Evolutionary conservation across 345 rosid species (phyloP).

Genomic region (Pugionium cornutum): DNA sequence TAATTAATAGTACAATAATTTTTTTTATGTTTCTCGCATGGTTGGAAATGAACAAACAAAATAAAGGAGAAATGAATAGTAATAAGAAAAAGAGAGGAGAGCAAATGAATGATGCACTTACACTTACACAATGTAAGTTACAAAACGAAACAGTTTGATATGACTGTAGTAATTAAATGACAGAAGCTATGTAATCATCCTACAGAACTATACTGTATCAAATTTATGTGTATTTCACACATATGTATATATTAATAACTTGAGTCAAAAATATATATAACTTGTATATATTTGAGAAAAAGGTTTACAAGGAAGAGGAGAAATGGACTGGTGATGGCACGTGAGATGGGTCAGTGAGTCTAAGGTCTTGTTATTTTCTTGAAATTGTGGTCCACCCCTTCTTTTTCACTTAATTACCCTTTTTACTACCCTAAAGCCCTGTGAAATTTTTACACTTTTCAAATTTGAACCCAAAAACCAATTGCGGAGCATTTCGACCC

Average conservation of each 20-base stretch:
- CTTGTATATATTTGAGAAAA: neutral
- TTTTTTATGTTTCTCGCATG: too few relatives aligned
- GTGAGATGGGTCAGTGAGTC: constrained; percentile 41
- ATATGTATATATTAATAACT: neutral
- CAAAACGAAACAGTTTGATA: neutral
- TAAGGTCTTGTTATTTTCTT: constrained; percentile 40
- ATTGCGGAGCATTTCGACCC: neutral
- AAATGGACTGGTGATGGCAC: constrained; percentile 31
- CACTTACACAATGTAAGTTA: neutral
- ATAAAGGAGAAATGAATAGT: too few relatives aligned
- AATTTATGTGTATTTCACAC: neutral
- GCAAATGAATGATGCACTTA: too few relatives aligned
- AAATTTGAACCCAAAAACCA: neutral
- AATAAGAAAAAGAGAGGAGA: too few relatives aligned
- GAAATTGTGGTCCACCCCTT: constrained; percentile 34
- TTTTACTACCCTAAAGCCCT: constrained; percentile 7
- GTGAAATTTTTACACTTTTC: neutral
- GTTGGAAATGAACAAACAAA: too few relatives aligned
- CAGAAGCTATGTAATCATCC: neutral
- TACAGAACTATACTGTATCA: neutral
- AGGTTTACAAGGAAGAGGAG: constrained; percentile 14
- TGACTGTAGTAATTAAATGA: neutral
- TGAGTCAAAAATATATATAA: neutral
- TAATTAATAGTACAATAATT: too few relatives aligned
- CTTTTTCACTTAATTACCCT: constrained; percentile 25